A percentile compares a stretch with the other conserved stretches of the same genome.
These are phyloP conservation scores for Silene coronaria DNA, from an alignment of 179 eudicot genomes.

Conservation along the genomic window DNA sequence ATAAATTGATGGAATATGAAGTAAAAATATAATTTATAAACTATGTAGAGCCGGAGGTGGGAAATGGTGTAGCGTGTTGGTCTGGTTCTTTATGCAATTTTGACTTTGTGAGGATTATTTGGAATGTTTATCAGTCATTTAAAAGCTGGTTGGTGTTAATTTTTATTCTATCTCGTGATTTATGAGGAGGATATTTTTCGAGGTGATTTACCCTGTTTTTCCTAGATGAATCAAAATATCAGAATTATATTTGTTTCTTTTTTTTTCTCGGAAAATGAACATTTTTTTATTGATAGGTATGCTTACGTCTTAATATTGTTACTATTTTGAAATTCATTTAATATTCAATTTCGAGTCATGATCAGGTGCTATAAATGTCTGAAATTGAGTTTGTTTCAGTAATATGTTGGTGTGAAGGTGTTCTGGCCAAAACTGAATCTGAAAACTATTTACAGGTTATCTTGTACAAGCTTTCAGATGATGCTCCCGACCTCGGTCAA, in stretches of 20 bases:
- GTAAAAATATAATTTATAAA: too few relatives aligned
- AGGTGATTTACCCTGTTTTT: neutral
- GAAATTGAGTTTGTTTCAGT: neutral
- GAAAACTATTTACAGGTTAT: constrained; percentile 44
- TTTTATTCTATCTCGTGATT: neutral
- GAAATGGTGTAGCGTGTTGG: too few relatives aligned
- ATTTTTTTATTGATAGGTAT: neutral
- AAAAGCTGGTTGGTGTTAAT: neutral
- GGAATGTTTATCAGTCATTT: neutral
- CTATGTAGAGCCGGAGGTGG: too few relatives aligned
- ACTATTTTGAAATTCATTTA: too few relatives aligned
- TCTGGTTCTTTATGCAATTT: too few relatives aligned
- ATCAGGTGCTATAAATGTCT: neutral
- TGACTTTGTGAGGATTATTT: neutral
- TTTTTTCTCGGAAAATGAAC: neutral
- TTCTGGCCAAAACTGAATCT: constrained; percentile 9
- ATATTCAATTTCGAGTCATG: too few relatives aligned
- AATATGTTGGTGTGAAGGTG: neutral
- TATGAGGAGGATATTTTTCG: neutral
- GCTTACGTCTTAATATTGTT: neutral
- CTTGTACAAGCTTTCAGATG: constrained; percentile 63
- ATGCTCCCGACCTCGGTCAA: constrained; percentile 30
- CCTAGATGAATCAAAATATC: neutral
- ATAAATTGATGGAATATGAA: too few relatives aligned
- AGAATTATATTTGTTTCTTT: neutral